Evolutionary conservation across 2,329 filamentous ascomycete genomes (phyloP), one percentile per base, ranked within the genome.

Genomic region (Sporothrix luriei): DNA sequence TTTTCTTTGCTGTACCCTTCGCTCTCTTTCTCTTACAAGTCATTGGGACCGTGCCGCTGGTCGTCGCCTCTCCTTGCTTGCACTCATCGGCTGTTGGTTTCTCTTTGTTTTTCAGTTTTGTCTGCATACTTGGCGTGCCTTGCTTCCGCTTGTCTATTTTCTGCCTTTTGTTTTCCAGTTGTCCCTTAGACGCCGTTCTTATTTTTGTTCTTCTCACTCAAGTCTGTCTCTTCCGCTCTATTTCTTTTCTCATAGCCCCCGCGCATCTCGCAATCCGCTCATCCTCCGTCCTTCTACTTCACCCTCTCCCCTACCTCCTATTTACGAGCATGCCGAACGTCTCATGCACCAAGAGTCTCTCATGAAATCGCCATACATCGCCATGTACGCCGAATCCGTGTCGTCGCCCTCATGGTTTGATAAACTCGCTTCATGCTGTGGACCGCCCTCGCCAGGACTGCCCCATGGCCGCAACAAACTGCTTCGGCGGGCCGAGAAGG

Each of bases 371-470:
- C 69, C 71, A 73, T 38, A 68, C 46, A 40, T 43, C 69, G 68
- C 78, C 75, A 79, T 82, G 75, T 76, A 82, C 72, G 75, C 77
- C 76, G 79, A 79, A 75, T 64, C 67, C 5, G 33, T 19, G 14
- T 77, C 78, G 59, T 80, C 80, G 75, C 75, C 79, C 71, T 82
- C 82, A 72, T 85, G 83, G 82, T 79, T 85, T 71, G 78, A 80
- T 73, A 81, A 80, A 70, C 72, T 85, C 72, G 78, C 79, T 70
- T 78, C 79, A 69, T 85, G 84, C 75, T 85, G 83, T 75, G 75
- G 76, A 72, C 79, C 81, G 72, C 64, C 72, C 1, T 70, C 72
- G 1, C 69, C 70, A 14, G 48, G 65, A 40, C n/a, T 67, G 38
- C 46, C 59, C 4, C 46, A 64, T 9, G 29, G 29, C 61, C 40